Evolutionary conservation across 1,139 yeast species (phyloP), one percentile per base, ranked within the genome.

Genomic region (Yamadazyma songkhlaensis): DNA sequence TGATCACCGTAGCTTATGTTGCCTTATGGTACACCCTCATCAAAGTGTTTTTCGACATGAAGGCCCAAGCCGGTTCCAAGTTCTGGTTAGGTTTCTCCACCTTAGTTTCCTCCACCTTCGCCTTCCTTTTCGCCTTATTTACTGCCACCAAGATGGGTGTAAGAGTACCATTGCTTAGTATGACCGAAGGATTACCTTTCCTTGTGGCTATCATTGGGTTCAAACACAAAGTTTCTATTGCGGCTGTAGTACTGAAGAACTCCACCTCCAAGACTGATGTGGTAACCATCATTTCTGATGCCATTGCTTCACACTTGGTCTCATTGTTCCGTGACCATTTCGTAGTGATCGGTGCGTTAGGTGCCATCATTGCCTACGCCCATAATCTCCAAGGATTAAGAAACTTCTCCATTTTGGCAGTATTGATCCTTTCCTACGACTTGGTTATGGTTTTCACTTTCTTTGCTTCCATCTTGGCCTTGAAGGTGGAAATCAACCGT

Each of bases 121-220:
- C 97, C 8, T 85, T 92, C 54, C 69, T 90, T 47, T 78, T 87
- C 51, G 97, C 97, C 2, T 72, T 88, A 49, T 70, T 71, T n/a
- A 77, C 82, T 46, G 74, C 89, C 23, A 78, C 88, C 24, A 59
- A 74, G 37, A 54, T 69, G 39, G 64, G 70, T 29, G 57, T 73
- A 32, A 74, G 72, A 36, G 84, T 92, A 26, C 80, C 96, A 6
- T 71, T 88, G 41, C 67, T 86, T 43, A 81, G 89, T 44, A 71
- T 92, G 49, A 79, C 92, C 38, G 97, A 92, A 67, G 97, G 97
- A 9, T 67, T 92, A 35, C 98, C 98, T 20, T 92, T 92, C 61
- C 73, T 92, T 52, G 96, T 90, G 14, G 92, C 96, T 20, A 83
- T 90, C 8, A 80, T 92, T 53, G 98, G 98, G 1, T 92, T 92